Percentiles rank a stretch among this genome's conserved stretches.
Conservation (phyloP, 495 filamentous ascomycete genomes). For the Xylaria nigripes region DNA sequence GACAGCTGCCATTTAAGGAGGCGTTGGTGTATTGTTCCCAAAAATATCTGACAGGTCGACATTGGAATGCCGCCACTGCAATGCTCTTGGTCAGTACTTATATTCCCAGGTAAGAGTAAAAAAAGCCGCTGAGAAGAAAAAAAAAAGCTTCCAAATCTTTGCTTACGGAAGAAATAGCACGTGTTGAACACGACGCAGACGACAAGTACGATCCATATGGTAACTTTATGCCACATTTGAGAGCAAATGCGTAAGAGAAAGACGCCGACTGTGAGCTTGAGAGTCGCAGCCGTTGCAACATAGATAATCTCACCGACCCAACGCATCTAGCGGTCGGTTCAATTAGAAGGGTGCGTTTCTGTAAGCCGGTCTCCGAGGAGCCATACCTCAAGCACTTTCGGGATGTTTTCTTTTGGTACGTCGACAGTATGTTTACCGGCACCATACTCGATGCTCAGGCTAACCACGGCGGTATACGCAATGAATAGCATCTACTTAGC, state of each 20-base stretch:
- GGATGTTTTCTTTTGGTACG: slow-evolving; percentile 14
- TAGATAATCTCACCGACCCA: slow-evolving; percentile 25
- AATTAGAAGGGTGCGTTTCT: not conserved
- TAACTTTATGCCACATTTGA: slow-evolving; percentile 16
- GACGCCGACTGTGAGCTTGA: slow-evolving; percentile 33
- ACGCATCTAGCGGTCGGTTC: slow-evolving; percentile 11
- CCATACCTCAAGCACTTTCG: slow-evolving; percentile 17
- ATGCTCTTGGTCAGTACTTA: not conserved
- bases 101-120: too few species aligned
- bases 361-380: slow-evolving; percentile 10
- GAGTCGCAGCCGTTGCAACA: slow-evolving; percentile 24
- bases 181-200: slow-evolving; percentile 26
- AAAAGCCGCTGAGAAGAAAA: too few species aligned
- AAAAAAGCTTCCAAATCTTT: not conserved
- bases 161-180: slow-evolving; percentile 15
- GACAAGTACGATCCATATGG: slow-evolving; percentile 27
- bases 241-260: slow-evolving; percentile 36
- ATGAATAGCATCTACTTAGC: slow-evolving; percentile 12
- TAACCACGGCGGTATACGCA: slow-evolving; percentile 8
- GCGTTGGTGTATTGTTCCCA: slow-evolving; percentile 18
- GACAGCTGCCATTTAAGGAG: slow-evolving; percentile 12
- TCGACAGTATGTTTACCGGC: slow-evolving; percentile 10
- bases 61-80: slow-evolving; percentile 33
- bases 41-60: slow-evolving; percentile 23
- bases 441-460: slow-evolving; percentile 14